A percentile compares a stretch with the other conserved stretches of the same genome.
These are phyloP conservation scores for Phytophthora lateralis DNA, from an alignment of 352 stramenopile species.

Conservation along the genomic window DNA sequence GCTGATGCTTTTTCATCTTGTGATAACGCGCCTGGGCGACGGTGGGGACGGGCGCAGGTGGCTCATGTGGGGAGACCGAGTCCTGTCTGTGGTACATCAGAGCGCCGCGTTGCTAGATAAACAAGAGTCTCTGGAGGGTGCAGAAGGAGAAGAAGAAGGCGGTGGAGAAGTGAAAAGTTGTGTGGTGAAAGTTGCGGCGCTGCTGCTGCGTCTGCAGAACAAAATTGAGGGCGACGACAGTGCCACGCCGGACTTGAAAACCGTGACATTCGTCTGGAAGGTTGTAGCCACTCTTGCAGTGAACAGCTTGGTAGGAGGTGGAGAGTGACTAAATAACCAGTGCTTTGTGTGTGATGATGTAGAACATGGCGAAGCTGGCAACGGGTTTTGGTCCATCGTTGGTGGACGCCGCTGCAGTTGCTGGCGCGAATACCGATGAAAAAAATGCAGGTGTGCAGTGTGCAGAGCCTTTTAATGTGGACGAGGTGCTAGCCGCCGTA, in stretches of 20 bases:
- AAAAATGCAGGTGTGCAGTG: neutral
- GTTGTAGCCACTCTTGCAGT: conserved; percentile 17
- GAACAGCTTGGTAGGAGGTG: neutral
- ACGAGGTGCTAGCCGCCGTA: conserved; percentile 37
- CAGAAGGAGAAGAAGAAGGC: neutral
- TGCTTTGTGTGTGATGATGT: conserved; percentile 7
- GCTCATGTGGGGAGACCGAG: conserved; percentile 35
- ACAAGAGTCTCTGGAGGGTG: neutral
- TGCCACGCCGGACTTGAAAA: conserved; percentile 35
- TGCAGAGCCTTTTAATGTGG: conserved; percentile 26
- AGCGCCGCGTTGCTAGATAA: conserved; percentile 15
- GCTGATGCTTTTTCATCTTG: conserved; percentile 24
- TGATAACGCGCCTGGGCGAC: conserved; percentile 15
- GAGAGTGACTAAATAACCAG: neutral
- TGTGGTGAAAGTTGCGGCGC: conserved; percentile 21
- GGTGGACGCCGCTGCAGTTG: neutral
- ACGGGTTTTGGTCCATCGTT: conserved; percentile 31
- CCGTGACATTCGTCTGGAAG: conserved; percentile 60
- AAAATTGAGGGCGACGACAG: conserved; percentile 20
- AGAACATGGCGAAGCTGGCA: conserved; percentile 57
- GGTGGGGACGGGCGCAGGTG: conserved; percentile 21
- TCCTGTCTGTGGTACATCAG: conserved; percentile 26
- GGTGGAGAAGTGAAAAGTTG: neutral
- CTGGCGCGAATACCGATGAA: neutral
- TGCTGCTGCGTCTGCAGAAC: conserved; percentile 31